Base-by-base conservation (phyloP, 805 yeast species). In the Candida easanensis region DNA sequence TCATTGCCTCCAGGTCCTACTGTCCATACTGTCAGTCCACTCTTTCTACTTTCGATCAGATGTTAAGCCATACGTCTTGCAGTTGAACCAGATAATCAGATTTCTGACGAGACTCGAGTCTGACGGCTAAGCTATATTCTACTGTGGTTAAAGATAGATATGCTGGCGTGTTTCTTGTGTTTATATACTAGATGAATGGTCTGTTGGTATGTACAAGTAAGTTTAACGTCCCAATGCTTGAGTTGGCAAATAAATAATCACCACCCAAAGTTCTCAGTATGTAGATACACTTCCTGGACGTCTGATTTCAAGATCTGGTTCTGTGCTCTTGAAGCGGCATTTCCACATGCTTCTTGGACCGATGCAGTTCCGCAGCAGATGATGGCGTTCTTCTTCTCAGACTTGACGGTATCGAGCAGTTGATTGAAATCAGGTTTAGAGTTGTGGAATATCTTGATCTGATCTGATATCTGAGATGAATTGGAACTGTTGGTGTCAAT, bases 81-180 rank as follows among this genome's bases (percentile, higher is more conserved):
- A 69, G 56, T 51, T 68, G 57, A 56, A 71, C 65, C 50, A 79
- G 72, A 69, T 69, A n/a, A n/a, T n/a, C n/a, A n/a, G n/a, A n/a
- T n/a, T n/a, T n/a, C n/a, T n/a, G n/a, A n/a, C n/a, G n/a, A n/a
- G n/a, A n/a, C n/a, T n/a, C n/a, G n/a, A n/a, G 46, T 74, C 66
- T n/a, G 90, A 88, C 48, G 97, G 97, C 45, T 67, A 69, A 37
- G 90, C 82, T 23, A 78, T 89, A 91, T 73, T 77, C 81, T 54
- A 88, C 97, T 30, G 98, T 91, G 49, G 98, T 98, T 50, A 89
- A 85, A n/a, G n/a, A n/a, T n/a, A n/a, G n/a, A n/a, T n/a, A n/a
- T n/a, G n/a, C n/a, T n/a, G n/a, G n/a, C n/a, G n/a, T n/a, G n/a
- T n/a, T n/a, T n/a, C n/a, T n/a, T n/a, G n/a, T n/a, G n/a, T n/a